Evolutionary conservation across 345 rosid genomes (phyloP), one percentile per base, ranked within the genome.

Genomic region (Hypericum perforatum): DNA sequence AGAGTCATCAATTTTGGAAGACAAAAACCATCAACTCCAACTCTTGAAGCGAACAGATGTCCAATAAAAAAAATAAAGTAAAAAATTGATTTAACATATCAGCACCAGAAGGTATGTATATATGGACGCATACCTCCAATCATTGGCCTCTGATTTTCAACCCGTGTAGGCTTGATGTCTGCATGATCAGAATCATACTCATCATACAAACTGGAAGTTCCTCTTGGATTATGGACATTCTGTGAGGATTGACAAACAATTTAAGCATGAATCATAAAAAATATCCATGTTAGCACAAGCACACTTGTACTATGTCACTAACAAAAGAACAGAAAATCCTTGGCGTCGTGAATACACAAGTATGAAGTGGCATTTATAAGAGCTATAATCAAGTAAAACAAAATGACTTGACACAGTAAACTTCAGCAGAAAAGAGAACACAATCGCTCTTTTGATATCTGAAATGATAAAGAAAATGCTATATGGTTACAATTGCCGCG

Each of bases 111-210:
- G 63, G 54, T 72, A 71, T 66, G 55, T 88, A 71, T 39, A 84
- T 9, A 65, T 61, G 74, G 32, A 49, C 82, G 58, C n/a, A 58
- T 45, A 63, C 36, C 72, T 47, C 73, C 76, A 29, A 72, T 47
- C 6, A 78, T 73, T 65, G 75, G 64, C 66, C 89, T 81, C 68
- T 72, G 76, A 50, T 57, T 49, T 62, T 84, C 89, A 65, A 70
- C 74, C 41, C 70, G 80, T 37, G 75, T 62, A 58, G 77, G 63
- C 53, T 62, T 54, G 62, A 63, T 52, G 63, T 78, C 80, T 49
- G 71, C 58, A 62, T 64, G 77, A 70, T 82, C 85, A 70, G 62
- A 58, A 64, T 77, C 81, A 79, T 66, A 56, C 42, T 59, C 78
- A 50, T 78, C 78, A 53, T 70, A 78, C 47, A 70, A 79, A 40